Base-by-base conservation (phyloP, 345 rosid species). In the Corchorus capsularis region DNA sequence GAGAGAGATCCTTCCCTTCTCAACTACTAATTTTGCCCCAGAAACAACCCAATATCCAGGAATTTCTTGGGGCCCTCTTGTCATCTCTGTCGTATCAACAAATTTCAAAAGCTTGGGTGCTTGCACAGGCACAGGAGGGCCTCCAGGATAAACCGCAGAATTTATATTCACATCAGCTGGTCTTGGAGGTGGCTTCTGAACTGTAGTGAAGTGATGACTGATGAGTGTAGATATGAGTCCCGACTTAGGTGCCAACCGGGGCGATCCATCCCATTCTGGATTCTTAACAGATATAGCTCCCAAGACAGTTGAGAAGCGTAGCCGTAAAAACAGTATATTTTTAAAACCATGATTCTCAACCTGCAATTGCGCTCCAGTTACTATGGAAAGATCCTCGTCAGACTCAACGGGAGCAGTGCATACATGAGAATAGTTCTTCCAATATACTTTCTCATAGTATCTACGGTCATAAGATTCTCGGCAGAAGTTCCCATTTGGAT, bases 1-100 rank as follows among this genome's bases (percentile, higher is more conserved):
- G 54, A 93, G 85, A 63, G 96, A 96, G 82, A 96, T 96, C 83
- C 84, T 89, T 68, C 97, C 99, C 75, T 87, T 92, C 89, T 93
- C 98, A 6, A 93, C 97, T 11, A 82, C 67, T 37, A 96, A 82
- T 67, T 88, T 91, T 61, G 98, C 99, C 66, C 99, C 99, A 0
- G 99, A 92, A 15, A 93, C 95, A 67, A 90, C 93, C 99, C 99
- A 96, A 81, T 96, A 96, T 19, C 99, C 98, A 0, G 99, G 99
- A 78, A 86, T 82, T 77, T 93, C 94, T 72, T 92, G 94, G 1
- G 99, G 98, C 57, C 99, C 99, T 77, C 99, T 86, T 0, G 89
- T 75, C 93, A 96, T 90, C 86, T 93, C 99, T 5, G 94, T 86
- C n/a, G 94, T 89, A 82, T 96, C 99, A 14, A 93, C 95, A 65